Base-by-base conservation (phyloP, 2,329 filamentous ascomycete genomes). In the Leptodontidium sp. region DNA sequence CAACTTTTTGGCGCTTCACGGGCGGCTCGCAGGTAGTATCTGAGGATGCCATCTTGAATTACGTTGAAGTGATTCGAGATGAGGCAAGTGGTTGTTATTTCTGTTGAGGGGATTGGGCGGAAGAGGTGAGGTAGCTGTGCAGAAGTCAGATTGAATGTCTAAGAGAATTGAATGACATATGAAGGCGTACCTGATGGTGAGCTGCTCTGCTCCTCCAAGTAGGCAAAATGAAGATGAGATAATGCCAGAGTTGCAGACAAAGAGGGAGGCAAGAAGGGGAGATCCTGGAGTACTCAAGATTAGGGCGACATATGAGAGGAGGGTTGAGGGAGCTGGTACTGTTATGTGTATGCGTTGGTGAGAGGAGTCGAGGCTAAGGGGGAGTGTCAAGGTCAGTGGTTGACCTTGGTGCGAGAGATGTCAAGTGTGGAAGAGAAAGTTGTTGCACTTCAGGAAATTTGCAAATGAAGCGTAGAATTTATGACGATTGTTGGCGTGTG, bases 1-100 rank as follows among this genome's bases (percentile, higher is more conserved):
- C 49, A 6, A 63, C 14, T n/a, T 58, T 67, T 17, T 58, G 59
- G 17, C 59, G 58, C 50, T 63, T 67, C 8, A 32, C 17, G 17
- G 49, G 49, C 0, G 49, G 52, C n/a, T 67, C 49, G 9, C 8
- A 7, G 24, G 38, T 11, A 9, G 47, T 24, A 17, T 61, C 38
- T 1, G 24, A 35, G 29, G 45, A 47, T 2, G 59, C n/a, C 59
- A 63, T 50, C 24, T 45, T 45, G 47, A 4, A 26, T 3, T n/a
- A n/a, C 4, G 47, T 2, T 50, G 17, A 11, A 21, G n/a, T 50
- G 47, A 24, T 24, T 21, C 24, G n/a, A 11, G 17, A 35, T 35
- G 50, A 64, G n/a, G 38, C 40, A 11, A 58, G 35, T 14, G 6
- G n/a, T 12, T 53, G 50, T 12, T 53, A 53, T 15, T 32, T 53